phyloP scores from a whole-genome alignment of 805 yeast species.

The Spathaspora arborariae region DNA sequence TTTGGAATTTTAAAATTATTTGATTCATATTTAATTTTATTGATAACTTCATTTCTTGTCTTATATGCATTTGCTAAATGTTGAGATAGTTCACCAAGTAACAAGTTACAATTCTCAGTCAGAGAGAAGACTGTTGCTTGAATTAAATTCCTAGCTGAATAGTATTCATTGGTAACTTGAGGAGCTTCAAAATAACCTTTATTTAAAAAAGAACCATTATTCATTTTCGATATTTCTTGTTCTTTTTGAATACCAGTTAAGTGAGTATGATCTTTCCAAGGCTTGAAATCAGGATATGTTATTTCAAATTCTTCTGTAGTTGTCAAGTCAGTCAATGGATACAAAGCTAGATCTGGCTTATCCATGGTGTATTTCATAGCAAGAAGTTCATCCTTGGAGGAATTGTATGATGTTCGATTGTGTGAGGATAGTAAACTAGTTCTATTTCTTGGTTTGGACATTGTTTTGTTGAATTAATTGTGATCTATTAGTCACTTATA shows the following conservation, averaged over 20 bases:
- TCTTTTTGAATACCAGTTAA: slow-evolving; percentile 17
- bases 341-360: slow-evolving; percentile 28
- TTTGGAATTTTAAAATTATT: slow-evolving; percentile 72
- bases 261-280: slow-evolving; percentile 60
- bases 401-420: slow-evolving; percentile 15
- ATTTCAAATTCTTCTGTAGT: slow-evolving; percentile 3
- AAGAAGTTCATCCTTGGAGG: slow-evolving; percentile 28
- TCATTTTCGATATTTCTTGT: slow-evolving; percentile 52
- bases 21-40: slow-evolving; percentile 31
- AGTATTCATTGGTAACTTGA: slow-evolving; percentile 58
- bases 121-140: slow-evolving; percentile 39
- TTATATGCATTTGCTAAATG: slow-evolving; percentile 35
- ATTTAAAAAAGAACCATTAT: slow-evolving; percentile 48
- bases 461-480: slow-evolving; percentile 2
- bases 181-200: slow-evolving; percentile 71
- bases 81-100: slow-evolving; percentile 34
- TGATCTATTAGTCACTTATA: no score
- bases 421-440: slow-evolving; percentile 24
- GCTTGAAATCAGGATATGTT: slow-evolving; percentile 65
- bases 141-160: slow-evolving; percentile 63
- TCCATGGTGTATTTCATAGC: slow-evolving; percentile 35
- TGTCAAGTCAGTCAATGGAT: slow-evolving; percentile 30
- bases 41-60: slow-evolving; percentile 37
- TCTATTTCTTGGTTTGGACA: slow-evolving; percentile 28
- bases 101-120: slow-evolving; percentile 30